Evolutionary conservation across 306 rosid genomes (phyloP).

Genomic region (Gastrolobium bilobum): DNA sequence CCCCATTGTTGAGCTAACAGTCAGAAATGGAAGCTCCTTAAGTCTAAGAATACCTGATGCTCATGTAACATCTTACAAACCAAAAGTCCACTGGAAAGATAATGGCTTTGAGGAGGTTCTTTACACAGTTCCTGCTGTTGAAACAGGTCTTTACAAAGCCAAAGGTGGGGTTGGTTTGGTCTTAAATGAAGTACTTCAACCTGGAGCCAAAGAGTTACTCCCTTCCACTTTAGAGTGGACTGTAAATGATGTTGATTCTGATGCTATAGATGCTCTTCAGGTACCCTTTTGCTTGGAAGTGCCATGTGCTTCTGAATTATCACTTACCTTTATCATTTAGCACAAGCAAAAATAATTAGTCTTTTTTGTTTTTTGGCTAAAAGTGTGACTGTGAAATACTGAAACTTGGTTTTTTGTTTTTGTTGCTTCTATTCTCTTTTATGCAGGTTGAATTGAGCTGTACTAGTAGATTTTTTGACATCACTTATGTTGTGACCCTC

Average conservation of each 20-base stretch:
- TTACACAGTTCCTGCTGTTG: constrained; percentile 66
- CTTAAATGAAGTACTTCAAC: constrained; percentile 64
- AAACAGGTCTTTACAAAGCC: constrained; percentile 52
- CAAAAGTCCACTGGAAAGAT: constrained; percentile 90
- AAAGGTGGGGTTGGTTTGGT: constrained; percentile 91
- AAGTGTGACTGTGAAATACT: not conserved
- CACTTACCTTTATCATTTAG: not conserved
- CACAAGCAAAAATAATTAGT: not conserved
- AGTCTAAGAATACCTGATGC: constrained; percentile 88
- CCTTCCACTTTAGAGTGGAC: constrained; percentile 80
- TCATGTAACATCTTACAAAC: constrained; percentile 89
- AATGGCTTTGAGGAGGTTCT: constrained; percentile 89
- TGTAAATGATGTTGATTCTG: constrained; percentile 81
- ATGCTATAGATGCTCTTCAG: constrained; percentile 96
- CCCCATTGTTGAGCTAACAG: constrained; percentile 77
- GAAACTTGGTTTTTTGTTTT: not conserved
- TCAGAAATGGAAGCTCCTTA: constrained; percentile 89
- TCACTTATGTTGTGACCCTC: constrained; percentile 80
- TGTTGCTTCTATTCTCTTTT: constrained; percentile 16
- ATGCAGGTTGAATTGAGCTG: constrained; percentile 61
- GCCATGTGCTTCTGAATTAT: constrained; percentile 30
- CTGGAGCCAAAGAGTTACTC: constrained; percentile 61
- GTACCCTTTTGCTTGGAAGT: constrained; percentile 50
- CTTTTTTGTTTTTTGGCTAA: not conserved
- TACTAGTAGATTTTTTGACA: constrained; percentile 61